Percentiles rank a stretch among this genome's conserved stretches.
Conservation (phyloP, 2,329 filamentous ascomycete species). For the Aspergillus tamarii region DNA sequence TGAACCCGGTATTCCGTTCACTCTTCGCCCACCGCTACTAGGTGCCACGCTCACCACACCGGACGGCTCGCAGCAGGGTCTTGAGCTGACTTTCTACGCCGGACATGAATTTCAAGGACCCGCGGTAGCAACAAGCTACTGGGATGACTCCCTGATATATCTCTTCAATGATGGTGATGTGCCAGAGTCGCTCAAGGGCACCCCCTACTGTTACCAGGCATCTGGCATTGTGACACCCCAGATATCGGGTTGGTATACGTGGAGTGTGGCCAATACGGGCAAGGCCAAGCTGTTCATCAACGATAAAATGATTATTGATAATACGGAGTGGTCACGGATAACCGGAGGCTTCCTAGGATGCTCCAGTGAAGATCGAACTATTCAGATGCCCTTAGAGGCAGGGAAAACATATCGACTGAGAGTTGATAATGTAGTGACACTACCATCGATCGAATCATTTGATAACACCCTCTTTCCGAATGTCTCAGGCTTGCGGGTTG, state of each 20-base stretch:
- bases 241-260: conserved; percentile 6
- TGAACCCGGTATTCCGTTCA: not conserved
- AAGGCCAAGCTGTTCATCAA: conserved; percentile 2
- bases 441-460: conserved; percentile 1
- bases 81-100: not conserved
- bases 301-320: conserved; percentile 2
- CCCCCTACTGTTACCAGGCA: conserved; percentile 8
- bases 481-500: conserved; percentile 1
- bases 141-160: conserved; percentile 9
- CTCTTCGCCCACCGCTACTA: not conserved
- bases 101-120: not conserved
- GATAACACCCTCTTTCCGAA: conserved; percentile 7
- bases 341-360: conserved; percentile 7
- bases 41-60: not conserved
- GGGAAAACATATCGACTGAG: not conserved
- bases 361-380: not conserved
- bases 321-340: not conserved
- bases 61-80: not conserved
- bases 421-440: conserved; percentile 4
- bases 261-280: conserved; percentile 7
- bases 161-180: conserved; percentile 12
- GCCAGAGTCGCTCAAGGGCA: not conserved
- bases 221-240: conserved; percentile 5
- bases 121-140: not conserved
- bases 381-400: not conserved